These are phyloP conservation scores for Phanerochaete carnosa DNA, from an alignment of 768 basidiomycete genomes.

Conservation along the genomic window DNA sequence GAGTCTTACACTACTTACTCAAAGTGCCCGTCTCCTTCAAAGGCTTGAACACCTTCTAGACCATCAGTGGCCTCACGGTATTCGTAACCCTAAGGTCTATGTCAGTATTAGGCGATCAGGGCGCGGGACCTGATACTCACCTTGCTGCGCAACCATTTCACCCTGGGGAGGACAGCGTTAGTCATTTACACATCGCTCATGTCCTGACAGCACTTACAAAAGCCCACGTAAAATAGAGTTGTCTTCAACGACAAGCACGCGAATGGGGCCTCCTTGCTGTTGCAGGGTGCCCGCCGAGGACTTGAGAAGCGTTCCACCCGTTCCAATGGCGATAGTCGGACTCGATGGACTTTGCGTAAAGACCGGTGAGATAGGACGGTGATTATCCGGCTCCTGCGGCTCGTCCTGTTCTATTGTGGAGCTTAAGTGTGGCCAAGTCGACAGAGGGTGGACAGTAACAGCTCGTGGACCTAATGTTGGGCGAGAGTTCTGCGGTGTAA, in stretches of 20 bases:
- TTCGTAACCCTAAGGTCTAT: conserved; percentile 54
- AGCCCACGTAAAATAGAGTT: conserved; percentile 82
- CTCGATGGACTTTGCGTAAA: conserved; percentile 20
- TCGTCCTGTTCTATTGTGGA: conserved; percentile 36
- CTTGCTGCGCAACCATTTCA: conserved; percentile 68
- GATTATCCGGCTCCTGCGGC: conserved; percentile 8
- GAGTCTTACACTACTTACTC: conserved; percentile 78
- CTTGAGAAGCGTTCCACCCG: conserved; percentile 66
- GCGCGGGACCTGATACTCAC: conserved; percentile 12
- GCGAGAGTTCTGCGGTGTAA: conserved; percentile 24
- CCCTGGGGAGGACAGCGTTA: conserved; percentile 29
- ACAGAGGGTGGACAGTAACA: conserved; percentile 42
- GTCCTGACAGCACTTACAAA: conserved; percentile 59
- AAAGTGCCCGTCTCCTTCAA: conserved; percentile 70
- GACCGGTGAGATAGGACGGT: conserved; percentile 4
- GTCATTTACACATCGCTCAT: no score
- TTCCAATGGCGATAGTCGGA: conserved; percentile 51
- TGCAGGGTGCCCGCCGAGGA: conserved; percentile 57
- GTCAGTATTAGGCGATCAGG: neutral
- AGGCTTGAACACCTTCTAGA: conserved; percentile 76
- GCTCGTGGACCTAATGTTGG: conserved; percentile 56
- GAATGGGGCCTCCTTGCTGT: conserved; percentile 38
- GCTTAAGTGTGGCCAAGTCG: conserved; percentile 33
- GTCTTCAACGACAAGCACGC: conserved; percentile 87
- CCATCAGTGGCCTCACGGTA: conserved; percentile 82